Conservation (phyloP, 768 basidiomycete species). For the Pholiota conissans region DNA sequence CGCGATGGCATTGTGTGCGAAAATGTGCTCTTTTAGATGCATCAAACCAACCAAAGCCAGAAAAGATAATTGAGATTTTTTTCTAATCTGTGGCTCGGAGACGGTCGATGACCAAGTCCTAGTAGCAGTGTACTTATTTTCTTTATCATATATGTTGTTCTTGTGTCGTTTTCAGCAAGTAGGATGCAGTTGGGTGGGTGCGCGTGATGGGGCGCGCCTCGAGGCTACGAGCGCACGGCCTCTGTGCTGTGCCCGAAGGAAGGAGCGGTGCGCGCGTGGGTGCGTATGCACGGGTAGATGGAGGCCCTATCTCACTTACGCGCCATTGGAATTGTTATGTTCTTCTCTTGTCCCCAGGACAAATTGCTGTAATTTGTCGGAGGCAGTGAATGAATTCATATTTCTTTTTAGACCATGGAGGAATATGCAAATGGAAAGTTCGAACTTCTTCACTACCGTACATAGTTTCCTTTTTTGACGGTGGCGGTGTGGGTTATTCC, state of each 20-base stretch:
- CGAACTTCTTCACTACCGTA: too few species aligned
- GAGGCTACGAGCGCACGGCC: too few species aligned
- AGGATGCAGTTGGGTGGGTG: too few species aligned
- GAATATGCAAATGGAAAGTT: background rate
- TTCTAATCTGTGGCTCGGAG: background rate
- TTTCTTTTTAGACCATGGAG: background rate
- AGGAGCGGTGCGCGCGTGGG: background rate
- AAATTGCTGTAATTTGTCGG: background rate
- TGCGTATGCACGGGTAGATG: background rate
- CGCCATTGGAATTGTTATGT: background rate
- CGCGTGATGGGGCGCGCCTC: too few species aligned
- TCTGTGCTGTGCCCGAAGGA: background rate
- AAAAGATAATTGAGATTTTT: background rate
- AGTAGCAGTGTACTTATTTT: background rate
- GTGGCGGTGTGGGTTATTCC: background rate
- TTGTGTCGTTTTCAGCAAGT: too few species aligned
- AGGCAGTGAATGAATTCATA: background rate
- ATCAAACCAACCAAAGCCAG: background rate
- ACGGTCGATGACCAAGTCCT: background rate
- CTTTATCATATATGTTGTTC: background rate
- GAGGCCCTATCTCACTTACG: background rate
- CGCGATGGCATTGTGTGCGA: background rate
- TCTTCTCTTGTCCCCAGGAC: background rate
- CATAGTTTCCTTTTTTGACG: background rate
- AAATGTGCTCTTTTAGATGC: background rate